Conservation (phyloP, 1,284 basidiomycete genomes). For the Tylopilus sp. region DNA sequence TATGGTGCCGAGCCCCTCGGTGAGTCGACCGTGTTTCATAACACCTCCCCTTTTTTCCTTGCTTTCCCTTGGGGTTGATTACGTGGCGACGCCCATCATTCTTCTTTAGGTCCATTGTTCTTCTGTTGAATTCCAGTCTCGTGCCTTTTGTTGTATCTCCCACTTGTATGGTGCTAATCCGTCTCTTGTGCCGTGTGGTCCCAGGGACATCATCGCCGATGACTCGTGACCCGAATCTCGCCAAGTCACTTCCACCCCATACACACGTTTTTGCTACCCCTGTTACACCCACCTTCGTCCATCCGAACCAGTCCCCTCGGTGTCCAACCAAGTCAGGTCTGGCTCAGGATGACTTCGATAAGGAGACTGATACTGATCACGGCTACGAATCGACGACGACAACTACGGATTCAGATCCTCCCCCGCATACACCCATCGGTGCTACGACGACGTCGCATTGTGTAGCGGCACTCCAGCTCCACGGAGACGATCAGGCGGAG, state of each 20-base stretch:
- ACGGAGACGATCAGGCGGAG: conserved; percentile 16
- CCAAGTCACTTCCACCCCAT: conserved; percentile 5
- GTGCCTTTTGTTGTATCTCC: conserved; percentile 1
- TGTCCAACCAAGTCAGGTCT: conserved; percentile 1
- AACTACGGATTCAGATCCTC: conserved; percentile 30
- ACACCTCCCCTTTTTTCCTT: neutral
- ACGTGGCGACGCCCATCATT: neutral
- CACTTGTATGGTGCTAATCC: conserved; percentile 12
- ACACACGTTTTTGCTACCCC: conserved; percentile 5
- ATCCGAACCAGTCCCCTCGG: neutral
- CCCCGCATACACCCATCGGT: conserved; percentile 28
- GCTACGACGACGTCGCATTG: conserved; percentile 5
- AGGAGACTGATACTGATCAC: conserved; percentile 26
- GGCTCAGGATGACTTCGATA: conserved; percentile 18
- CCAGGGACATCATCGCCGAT: conserved; percentile 18
- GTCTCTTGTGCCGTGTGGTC: conserved; percentile 1
- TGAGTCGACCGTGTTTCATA: conserved; percentile 18
- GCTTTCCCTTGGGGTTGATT: conserved; percentile 1
- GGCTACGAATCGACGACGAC: conserved; percentile 29
- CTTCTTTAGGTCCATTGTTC: neutral
- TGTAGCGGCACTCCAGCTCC: conserved; percentile 6
- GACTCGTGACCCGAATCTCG: conserved; percentile 11
- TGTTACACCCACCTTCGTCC: neutral
- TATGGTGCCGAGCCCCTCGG: conserved; percentile 16
- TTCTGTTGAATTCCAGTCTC: conserved; percentile 1